Base-by-base conservation (phyloP, 805 yeast species). In the Kodamaea nitidulidarum region DNA sequence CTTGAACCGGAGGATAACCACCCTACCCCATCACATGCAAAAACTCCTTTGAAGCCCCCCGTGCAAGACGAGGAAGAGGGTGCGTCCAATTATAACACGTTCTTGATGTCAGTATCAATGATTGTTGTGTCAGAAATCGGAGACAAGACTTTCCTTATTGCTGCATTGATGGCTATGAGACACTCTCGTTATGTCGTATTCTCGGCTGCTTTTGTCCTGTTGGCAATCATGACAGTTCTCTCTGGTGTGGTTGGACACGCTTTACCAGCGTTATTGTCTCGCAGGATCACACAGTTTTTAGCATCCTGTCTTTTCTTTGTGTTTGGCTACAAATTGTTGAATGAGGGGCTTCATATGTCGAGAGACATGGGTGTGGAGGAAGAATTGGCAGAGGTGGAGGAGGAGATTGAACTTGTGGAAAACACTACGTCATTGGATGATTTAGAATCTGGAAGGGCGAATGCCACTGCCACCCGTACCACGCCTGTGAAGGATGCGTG, bases 121-220 rank as follows among this genome's bases (percentile, higher is more conserved):
- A 93, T 93, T 55, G 66, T 86, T 22, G 85, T 88, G n/a, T 85
- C 95, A 20, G 99, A 93, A 62, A 83, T 93, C 43, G 98, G 98
- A 43, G 99, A 93, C 61, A 93, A 93, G 67, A 93, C 99, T 0
- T 93, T 93, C 58, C 73, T 93, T 48, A 88, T 93, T 52, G 97
- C 98, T 25, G 98, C 97, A 2, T 71, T 93, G 48, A 90, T 93
- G 96, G 96, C 98, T 21, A 93, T 93, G 98, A 85, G 87, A 57
- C 82, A 88, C 62, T 78, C 90, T 14, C 75, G 95, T 52, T 52
- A 75, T 54, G 71, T 87, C 34, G 98, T 93, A n/a, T 91, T 93
- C 58, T 70, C 87, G 7, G 81, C 96, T 11, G 93, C 96, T 3
- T 87, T 88, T 48, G 59, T 84, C 10, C 88, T 98, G 1, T 73